These are phyloP conservation scores for Aspergillus heteromorphus DNA, from an alignment of 495 filamentous ascomycete species.

Conservation along the genomic window DNA sequence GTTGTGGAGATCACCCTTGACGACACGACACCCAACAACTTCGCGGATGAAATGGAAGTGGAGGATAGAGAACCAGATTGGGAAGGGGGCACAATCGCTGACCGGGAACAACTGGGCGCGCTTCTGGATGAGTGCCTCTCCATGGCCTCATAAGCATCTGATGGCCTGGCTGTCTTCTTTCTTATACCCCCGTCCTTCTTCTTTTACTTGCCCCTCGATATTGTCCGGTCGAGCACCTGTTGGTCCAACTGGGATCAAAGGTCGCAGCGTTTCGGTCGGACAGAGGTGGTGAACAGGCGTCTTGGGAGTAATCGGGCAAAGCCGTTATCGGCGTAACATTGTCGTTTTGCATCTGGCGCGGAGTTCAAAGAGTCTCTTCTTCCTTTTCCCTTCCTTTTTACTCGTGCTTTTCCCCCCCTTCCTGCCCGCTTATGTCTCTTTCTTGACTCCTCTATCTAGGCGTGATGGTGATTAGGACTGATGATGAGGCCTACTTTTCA, in stretches of 20 bases:
- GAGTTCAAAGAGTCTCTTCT: slow-evolving; percentile 12
- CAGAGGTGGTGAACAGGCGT: slow-evolving; percentile 15
- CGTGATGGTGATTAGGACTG: background rate
- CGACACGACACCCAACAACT: slow-evolving; percentile 31
- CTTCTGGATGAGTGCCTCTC: slow-evolving; percentile 63
- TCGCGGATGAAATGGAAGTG: slow-evolving; percentile 55
- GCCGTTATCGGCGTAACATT: slow-evolving; percentile 8
- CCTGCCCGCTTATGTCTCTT: background rate
- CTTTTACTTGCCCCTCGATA: slow-evolving; percentile 11
- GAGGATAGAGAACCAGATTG: slow-evolving; percentile 63
- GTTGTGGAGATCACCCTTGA: slow-evolving; percentile 20
- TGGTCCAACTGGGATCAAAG: background rate
- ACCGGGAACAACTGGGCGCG: slow-evolving; percentile 57
- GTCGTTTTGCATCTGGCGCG: slow-evolving; percentile 14
- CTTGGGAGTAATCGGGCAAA: slow-evolving; percentile 17
- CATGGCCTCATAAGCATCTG: slow-evolving; percentile 37
- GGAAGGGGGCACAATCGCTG: slow-evolving; percentile 62
- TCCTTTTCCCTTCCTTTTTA: background rate
- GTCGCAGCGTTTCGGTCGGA: slow-evolving; percentile 11
- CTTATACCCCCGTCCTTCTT: slow-evolving; percentile 2
- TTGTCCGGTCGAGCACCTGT: background rate
- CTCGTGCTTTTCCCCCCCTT: background rate
- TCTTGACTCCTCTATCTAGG: background rate
- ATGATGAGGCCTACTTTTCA: no score
- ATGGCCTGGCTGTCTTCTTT: slow-evolving; percentile 1